Base-by-base conservation (phyloP, 164 flowering plant genomes). In the Stephania japonica region DNA sequence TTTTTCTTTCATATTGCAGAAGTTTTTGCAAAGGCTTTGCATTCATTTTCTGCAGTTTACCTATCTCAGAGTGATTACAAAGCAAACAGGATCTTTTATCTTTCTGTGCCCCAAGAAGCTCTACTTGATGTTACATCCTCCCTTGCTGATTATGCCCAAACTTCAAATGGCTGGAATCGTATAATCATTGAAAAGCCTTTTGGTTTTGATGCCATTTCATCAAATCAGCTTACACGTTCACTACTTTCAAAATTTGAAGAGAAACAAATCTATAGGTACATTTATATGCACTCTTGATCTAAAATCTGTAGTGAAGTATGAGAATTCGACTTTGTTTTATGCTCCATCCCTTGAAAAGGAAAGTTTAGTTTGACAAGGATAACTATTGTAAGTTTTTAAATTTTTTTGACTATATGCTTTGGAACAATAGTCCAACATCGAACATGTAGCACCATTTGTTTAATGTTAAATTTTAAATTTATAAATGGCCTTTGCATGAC, bases 101-200 rank as follows among this genome's bases (percentile, higher is more conserved):
- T 88, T 43, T 84, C 90, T 43, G 87, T 88, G 66, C 92, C 90
- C 64, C 92, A 84, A 79, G 89, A 88, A 80, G 86, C 87, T 42
- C 86, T 86, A 66, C 70, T 82, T 24, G 90, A 89, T 78, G 92
- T 85, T 65, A 83, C 87, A 50, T 75, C 77, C 62, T 80, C 78
- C 73, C 80, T 86, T 49, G 84, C 87, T 42, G 81, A 75, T 72
- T 61, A 77, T 72, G 88, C 92, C 38, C 87, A 85, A 69, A 79
- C 85, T 64, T 65, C 4, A 19, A 85, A 80, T 70, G 92, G 88
- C 38, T 86, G 90, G 89, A 89, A 82, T 56, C 84, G 89, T 50
- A 71, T 86, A 67, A 89, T 87, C 65, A 76, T 88, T 75, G 90
- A 87, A 78, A 88, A 88, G 72, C 90, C 90, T 42, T 88, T 87